Evolutionary conservation across 148 eudicot genomes (phyloP), one percentile per base, ranked within the genome.

Genomic region (Vaccinium darrowii): DNA sequence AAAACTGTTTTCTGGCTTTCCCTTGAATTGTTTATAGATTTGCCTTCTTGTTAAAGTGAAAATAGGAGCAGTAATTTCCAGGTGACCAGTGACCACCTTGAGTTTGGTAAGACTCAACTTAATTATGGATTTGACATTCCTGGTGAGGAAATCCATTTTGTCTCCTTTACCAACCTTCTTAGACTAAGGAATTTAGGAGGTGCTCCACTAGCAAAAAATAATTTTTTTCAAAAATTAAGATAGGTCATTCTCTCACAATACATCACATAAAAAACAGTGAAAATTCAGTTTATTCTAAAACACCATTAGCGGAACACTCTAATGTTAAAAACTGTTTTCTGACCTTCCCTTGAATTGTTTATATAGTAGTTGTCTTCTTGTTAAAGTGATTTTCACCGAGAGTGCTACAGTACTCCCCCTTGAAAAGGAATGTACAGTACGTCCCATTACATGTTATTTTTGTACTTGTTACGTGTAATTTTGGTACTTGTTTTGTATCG

Each of bases 131-230:
- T 83, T 39, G 90, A 83, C 87, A 74, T 83, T 85, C 67, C 19
- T 62, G 3, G 19, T 1, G 43, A 39, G 43, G 4, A 52, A 52
- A 52, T 52, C 54, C 25, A 62, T 62, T 62, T 62, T 7, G 67
- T 21, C 67, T 62, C 25, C 67, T 62, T 19, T 62, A 73, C 81
- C 89, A 85, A 83, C 87, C 84, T 85, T 51, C 18, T 88, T 85
- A 76, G 86, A 85, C 82, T 69, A 51, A 47, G 3, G 57, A 78
- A 60, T 76, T 53, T 33, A 33, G 36, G 36, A 1, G 36, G 30
- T 30, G 30, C 1, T 33, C 36, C 36, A 33, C 36, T 1, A 33
- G 1, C 36, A 1, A 33, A 33, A 33, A 33, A 33, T 1, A 1
- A 1, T 33, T 33, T 33, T 33, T 33, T 33, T 33, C 36, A 33